phyloP scores from a whole-genome alignment of 176 grass and related monocot species.

The Alopecurus myosuroides region DNA sequence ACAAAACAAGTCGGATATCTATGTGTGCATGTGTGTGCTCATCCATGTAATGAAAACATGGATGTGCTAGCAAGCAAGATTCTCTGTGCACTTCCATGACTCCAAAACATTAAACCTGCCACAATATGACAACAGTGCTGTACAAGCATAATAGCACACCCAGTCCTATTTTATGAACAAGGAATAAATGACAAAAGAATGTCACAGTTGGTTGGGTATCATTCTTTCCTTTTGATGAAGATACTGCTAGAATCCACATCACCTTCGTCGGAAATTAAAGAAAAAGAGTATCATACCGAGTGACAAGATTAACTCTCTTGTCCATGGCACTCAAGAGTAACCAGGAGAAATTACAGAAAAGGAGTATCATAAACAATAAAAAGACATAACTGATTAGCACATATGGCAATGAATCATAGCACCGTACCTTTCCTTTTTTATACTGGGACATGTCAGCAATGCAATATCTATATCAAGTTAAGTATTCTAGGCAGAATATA shows the following conservation, averaged over 20 bases:
- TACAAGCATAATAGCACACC: neutral
- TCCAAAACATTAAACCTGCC: neutral
- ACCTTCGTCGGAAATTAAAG: neutral
- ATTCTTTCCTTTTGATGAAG: neutral
- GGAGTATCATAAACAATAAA: neutral
- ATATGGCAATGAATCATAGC: neutral
- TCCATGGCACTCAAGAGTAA: conserved; percentile 1
- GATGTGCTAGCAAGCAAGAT: neutral
- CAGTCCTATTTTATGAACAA: neutral
- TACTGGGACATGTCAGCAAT: conserved; percentile 92
- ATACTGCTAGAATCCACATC: neutral
- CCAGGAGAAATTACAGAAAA: neutral
- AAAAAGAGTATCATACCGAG: neutral
- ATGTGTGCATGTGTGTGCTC: neutral
- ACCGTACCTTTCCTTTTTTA: conserved; percentile 75
- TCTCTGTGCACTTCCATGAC: neutral
- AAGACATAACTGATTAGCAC: neutral
- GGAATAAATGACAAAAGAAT: neutral
- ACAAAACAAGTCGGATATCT: neutral
- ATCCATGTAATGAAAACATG: neutral
- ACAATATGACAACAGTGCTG: neutral
- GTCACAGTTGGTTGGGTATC: neutral
- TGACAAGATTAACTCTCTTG: neutral
- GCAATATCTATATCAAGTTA: conserved; percentile 81
- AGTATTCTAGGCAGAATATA: conserved; percentile 27